Percentiles rank a stretch among this genome's conserved stretches.
These are phyloP conservation scores for Pelargonium fulgidum DNA, from an alignment of 441 rosid genomes.

Conservation along the genomic window DNA sequence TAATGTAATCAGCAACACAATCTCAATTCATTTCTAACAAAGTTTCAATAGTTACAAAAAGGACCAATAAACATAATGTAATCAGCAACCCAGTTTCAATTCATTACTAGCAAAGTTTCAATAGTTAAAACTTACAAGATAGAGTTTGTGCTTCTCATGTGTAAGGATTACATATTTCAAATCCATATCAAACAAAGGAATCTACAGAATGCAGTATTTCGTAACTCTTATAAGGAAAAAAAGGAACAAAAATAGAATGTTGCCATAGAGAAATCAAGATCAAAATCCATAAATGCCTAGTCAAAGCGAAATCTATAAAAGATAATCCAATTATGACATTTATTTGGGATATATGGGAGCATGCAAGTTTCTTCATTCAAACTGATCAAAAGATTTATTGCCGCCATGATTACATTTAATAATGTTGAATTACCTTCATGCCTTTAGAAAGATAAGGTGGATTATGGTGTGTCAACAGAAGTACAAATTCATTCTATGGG, in stretches of 20 bases:
- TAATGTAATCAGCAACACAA: constrained; percentile 1
- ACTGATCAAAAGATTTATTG: neutral
- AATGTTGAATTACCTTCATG: neutral
- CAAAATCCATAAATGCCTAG: neutral
- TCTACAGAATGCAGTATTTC: neutral
- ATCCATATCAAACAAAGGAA: neutral
- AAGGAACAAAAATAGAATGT: neutral
- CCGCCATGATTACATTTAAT: neutral
- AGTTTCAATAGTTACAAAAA: too few species aligned
- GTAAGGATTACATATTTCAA: neutral
- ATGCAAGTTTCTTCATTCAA: neutral
- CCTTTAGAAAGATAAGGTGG: neutral
- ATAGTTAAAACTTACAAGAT: too few species aligned
- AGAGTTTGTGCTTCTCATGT: neutral
- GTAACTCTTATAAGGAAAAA: neutral
- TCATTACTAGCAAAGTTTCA: too few species aligned
- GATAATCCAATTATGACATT: neutral
- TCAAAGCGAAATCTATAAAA: neutral
- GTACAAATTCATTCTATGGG: too few species aligned
- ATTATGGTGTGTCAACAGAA: neutral
- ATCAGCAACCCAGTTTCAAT: too few species aligned
- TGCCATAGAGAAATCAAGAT: neutral
- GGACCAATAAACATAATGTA: too few species aligned
- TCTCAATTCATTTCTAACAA: neutral
- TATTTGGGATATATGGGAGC: neutral